These are phyloP conservation scores for Geotrichum histeridarum DNA, from an alignment of 1,139 yeast genomes.

Conservation along the genomic window DNA sequence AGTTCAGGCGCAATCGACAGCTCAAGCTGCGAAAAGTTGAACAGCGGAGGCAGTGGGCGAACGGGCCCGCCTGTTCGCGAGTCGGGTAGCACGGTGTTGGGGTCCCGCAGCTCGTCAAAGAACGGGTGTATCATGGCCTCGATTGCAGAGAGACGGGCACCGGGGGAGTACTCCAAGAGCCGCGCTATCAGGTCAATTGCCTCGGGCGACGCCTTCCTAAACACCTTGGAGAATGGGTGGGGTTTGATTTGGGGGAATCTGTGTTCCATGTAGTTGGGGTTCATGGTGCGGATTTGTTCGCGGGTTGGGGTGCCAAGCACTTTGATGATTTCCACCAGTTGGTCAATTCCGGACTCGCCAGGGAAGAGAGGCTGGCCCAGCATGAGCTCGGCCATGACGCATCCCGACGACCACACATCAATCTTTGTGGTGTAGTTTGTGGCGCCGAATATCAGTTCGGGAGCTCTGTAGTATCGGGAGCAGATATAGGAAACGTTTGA, in stretches of 20 bases:
- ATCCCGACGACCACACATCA: slow-evolving; percentile 96
- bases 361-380: slow-evolving; percentile 96
- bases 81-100: slow-evolving; percentile 51
- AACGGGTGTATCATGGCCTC: slow-evolving; percentile 66
- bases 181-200: slow-evolving; percentile 57
- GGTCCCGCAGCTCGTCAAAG: slow-evolving; percentile 67
- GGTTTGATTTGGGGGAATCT: slow-evolving; percentile 95
- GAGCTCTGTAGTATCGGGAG: slow-evolving; percentile 93
- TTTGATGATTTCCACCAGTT: slow-evolving; percentile 91
- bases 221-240: slow-evolving; percentile 79
- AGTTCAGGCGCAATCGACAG: slow-evolving; percentile 41
- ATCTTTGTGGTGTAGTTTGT: slow-evolving; percentile 93
- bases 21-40: slow-evolving; percentile 40
- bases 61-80: slow-evolving; percentile 37
- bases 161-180: slow-evolving; percentile 72
- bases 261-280: slow-evolving; percentile 96
- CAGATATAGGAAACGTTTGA: slow-evolving; percentile 95
- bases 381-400: slow-evolving; percentile 95
- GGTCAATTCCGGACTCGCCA: slow-evolving; percentile 96
- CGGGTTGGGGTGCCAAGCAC: slow-evolving; percentile 92
- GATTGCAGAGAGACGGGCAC: slow-evolving; percentile 61
- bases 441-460: slow-evolving; percentile 87
- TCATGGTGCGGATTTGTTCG: slow-evolving; percentile 91
- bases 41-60: slow-evolving; percentile 40
- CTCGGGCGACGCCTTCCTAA: slow-evolving; percentile 58